phyloP scores from a whole-genome alignment of 441 rosid genomes.

The Aquilaria agallochum region DNA sequence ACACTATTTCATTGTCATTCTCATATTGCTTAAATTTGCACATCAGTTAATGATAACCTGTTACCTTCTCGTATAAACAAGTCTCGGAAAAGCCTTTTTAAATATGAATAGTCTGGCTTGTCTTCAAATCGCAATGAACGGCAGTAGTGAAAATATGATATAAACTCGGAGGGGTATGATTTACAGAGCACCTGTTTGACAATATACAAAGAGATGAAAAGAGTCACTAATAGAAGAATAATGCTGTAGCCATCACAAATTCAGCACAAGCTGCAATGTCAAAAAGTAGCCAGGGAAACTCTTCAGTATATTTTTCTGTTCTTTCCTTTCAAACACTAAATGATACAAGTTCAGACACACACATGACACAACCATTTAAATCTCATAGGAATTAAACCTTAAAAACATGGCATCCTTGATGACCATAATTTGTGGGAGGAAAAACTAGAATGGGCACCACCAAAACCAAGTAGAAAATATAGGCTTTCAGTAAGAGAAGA shows the following conservation, averaged over 20 bases:
- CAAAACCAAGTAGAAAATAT: neutral
- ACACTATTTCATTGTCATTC: neutral
- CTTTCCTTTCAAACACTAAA: no score
- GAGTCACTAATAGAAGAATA: no score
- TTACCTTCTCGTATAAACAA: constrained; percentile 94
- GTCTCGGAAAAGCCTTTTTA: constrained; percentile 97
- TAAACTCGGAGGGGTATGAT: constrained; percentile 88
- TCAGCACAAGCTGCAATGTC: no score
- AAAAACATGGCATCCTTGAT: neutral
- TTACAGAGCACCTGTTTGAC: constrained; percentile 78
- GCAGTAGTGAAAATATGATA: constrained; percentile 90
- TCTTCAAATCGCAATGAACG: constrained; percentile 95
- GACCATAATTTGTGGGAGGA: neutral
- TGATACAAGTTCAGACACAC: no score
- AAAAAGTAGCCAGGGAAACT: no score
- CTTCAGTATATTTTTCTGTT: no score
- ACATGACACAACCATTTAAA: no score
- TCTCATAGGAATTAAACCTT: no score
- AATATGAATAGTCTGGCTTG: constrained; percentile 96
- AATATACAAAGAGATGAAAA: no score
- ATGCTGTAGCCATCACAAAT: no score
- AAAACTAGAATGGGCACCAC: no score
- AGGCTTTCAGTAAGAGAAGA: constrained; percentile 3
- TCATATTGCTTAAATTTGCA: neutral
- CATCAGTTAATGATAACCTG: neutral